These are phyloP conservation scores for Aspergillus ochraceoroseus DNA, from an alignment of 2,329 filamentous ascomycete genomes.

Conservation along the genomic window DNA sequence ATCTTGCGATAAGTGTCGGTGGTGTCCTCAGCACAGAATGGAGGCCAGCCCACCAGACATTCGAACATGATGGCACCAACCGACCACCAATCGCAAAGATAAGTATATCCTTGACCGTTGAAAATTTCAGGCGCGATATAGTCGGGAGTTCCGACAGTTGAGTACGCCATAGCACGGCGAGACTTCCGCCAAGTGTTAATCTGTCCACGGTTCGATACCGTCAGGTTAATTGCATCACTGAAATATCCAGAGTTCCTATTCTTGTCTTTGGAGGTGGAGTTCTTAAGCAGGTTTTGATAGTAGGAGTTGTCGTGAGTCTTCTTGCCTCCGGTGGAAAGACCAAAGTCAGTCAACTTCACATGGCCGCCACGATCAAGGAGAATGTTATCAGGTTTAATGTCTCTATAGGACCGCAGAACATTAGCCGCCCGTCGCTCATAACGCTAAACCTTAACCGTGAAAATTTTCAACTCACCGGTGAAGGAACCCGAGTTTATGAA, in stretches of 20 bases:
- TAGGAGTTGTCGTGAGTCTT: constrained; percentile 97
- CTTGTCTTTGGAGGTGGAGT: constrained; percentile 62
- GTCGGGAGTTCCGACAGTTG: constrained; percentile 94
- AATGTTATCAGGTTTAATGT: constrained; percentile 99
- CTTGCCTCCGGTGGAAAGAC: constrained; percentile 95
- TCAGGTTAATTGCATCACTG: constrained; percentile 90
- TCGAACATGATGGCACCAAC: constrained; percentile 99
- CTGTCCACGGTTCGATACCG: constrained; percentile 92
- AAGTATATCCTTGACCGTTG: constrained; percentile 90
- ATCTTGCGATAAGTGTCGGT: constrained; percentile 99
- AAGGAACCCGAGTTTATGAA: constrained; percentile 96
- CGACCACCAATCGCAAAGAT: constrained; percentile 98
- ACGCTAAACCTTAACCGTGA: too few relatives aligned
- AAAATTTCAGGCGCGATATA: constrained; percentile 99
- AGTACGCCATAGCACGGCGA: constrained; percentile 92
- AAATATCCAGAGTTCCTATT: constrained; percentile 93
- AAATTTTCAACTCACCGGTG: constrained; percentile 68
- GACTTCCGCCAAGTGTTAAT: constrained; percentile 99
- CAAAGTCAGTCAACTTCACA: constrained; percentile 97
- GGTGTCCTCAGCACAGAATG: constrained; percentile 95
- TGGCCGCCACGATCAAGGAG: constrained; percentile 90
- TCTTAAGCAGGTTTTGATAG: constrained; percentile 91
- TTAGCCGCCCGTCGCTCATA: too few relatives aligned
- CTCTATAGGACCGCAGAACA: constrained; percentile 61
- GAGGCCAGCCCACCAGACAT: constrained; percentile 96